Percentiles rank a stretch among this genome's conserved stretches.
phyloP scores from a whole-genome alignment of 75 land plant genomes.

The Selaginella tamariscina region DNA sequence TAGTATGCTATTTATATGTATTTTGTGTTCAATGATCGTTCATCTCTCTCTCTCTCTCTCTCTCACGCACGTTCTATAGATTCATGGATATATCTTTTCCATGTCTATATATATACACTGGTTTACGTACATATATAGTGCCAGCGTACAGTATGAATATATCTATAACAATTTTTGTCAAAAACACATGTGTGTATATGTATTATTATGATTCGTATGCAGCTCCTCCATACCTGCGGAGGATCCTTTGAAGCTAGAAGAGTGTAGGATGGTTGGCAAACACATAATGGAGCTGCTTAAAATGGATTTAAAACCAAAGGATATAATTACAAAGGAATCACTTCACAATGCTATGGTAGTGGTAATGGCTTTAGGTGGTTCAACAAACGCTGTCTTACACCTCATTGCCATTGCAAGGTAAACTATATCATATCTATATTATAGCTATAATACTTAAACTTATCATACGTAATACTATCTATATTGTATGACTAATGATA shows the following conservation, averaged over 20 bases:
- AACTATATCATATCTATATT: background rate
- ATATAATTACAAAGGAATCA: constrained; percentile 71
- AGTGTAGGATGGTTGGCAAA: constrained; percentile 78
- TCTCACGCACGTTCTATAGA: background rate
- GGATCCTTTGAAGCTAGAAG: constrained; percentile 82
- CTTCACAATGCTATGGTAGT: constrained; percentile 90
- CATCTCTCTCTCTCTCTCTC: background rate
- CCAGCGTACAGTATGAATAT: too few relatives aligned
- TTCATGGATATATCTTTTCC: background rate
- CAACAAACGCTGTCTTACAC: constrained; percentile 96
- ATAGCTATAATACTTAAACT: background rate
- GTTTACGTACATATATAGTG: too few relatives aligned
- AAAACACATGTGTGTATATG: too few relatives aligned
- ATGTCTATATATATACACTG: too few relatives aligned
- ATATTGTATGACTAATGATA: too few relatives aligned
- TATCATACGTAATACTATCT: too few relatives aligned
- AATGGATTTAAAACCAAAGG: constrained; percentile 80
- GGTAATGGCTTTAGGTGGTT: constrained; percentile 97
- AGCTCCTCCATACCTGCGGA: constrained; percentile 98
- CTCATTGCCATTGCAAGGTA: constrained; percentile 97
- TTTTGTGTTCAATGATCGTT: too few relatives aligned
- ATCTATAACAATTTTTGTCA: too few relatives aligned
- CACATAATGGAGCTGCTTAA: constrained; percentile 61
- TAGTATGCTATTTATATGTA: too few relatives aligned
- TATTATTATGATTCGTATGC: too few relatives aligned